phyloP scores from a whole-genome alignment of 306 rosid genomes.

The Cucumis melo region DNA sequence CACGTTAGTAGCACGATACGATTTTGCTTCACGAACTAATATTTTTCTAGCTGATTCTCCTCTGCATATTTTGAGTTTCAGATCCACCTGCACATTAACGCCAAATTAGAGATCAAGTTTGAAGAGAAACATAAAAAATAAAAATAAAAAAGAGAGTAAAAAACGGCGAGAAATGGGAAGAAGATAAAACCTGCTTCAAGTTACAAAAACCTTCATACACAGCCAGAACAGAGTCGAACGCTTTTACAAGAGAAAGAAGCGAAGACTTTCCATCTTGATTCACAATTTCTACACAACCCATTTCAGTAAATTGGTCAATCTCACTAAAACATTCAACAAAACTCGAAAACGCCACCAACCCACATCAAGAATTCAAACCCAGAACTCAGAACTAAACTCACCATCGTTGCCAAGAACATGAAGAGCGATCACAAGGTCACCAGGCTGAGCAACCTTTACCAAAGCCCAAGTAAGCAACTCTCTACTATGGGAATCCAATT shows the following conservation, averaged over 20 bases:
- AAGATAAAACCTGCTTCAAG: constrained; percentile 67
- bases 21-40: constrained; percentile 68
- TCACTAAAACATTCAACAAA: constrained; percentile 1
- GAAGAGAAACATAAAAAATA: background rate
- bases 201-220: constrained; percentile 96
- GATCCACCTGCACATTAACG: constrained; percentile 53
- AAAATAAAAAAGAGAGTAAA: too few species aligned
- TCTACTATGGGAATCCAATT: constrained; percentile 62
- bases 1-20: constrained; percentile 52
- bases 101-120: background rate
- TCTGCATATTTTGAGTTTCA: constrained; percentile 79
- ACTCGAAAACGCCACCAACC: background rate
- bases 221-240: constrained; percentile 88
- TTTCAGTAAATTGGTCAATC: constrained; percentile 16
- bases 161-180: background rate
- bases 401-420: constrained; percentile 78
- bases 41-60: constrained; percentile 58
- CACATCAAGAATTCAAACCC: background rate
- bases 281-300: constrained; percentile 42
- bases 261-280: constrained; percentile 74
- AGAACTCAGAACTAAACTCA: constrained; percentile 5
- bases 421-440: constrained; percentile 72
- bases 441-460: constrained; percentile 80
- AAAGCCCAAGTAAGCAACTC: constrained; percentile 94
- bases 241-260: constrained; percentile 72